Percentiles rank a stretch among this genome's conserved stretches.
These are phyloP conservation scores for Amanita pallidorosea DNA, from an alignment of 768 basidiomycete genomes.

Conservation along the genomic window DNA sequence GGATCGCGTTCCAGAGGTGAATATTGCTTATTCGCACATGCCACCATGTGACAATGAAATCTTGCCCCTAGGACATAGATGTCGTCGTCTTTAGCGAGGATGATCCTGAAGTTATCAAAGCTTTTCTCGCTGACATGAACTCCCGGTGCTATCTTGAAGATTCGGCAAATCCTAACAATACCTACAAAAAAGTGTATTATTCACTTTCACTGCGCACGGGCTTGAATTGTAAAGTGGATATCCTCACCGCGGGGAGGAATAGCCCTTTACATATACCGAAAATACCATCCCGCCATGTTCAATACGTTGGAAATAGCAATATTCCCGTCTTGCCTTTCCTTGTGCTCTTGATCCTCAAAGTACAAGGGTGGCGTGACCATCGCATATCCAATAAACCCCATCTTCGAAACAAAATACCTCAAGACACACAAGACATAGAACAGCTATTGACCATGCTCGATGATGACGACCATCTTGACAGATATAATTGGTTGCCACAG, in stretches of 20 bases:
- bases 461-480: conserved; percentile 10
- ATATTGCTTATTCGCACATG: not conserved
- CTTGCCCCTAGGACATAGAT: conserved; percentile 1
- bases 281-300: conserved; percentile 15
- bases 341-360: conserved; percentile 27
- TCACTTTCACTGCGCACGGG: conserved; percentile 9
- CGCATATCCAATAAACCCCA: conserved; percentile 17
- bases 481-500: conserved; percentile 18
- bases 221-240: conserved; percentile 25
- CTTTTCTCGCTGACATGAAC: conserved; percentile 18
- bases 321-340: conserved; percentile 29
- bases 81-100: conserved; percentile 26
- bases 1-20: not conserved
- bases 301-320: conserved; percentile 10
- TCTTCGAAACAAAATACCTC: conserved; percentile 24
- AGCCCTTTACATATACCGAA: conserved; percentile 22
- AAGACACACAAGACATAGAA: conserved; percentile 30
- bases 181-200: conserved; percentile 33
- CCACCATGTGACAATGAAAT: not conserved
- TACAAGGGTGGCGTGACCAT: conserved; percentile 33
- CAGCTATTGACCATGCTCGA: conserved; percentile 29
- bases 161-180: conserved; percentile 23
- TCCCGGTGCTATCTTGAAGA: conserved; percentile 24
- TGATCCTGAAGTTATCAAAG: conserved; percentile 27
- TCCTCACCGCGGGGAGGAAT: conserved; percentile 20